Evolutionary conservation across 306 rosid species (phyloP), one percentile per base, ranked within the genome.

Genomic region (Lathyrus aphaca): DNA sequence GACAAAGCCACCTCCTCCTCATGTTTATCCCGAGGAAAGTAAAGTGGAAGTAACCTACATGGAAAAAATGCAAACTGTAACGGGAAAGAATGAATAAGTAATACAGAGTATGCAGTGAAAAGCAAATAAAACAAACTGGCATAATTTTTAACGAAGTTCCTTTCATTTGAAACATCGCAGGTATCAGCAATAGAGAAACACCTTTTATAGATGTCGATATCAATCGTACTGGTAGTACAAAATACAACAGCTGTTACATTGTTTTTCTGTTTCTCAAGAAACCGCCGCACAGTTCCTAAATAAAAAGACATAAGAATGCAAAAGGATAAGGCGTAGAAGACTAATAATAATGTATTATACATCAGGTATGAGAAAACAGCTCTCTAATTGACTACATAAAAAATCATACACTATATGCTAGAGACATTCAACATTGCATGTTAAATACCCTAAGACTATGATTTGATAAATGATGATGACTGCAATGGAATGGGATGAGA

Each of bases 121-220:
- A 54, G 44, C 51, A 55, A 68, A 38, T 6, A 38, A 65, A 39
- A 35, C 27, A 43, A 69, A 45, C 35, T 37, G 19, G 39, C 40
- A 43, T 8, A 56, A 62, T 46, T 59, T 44, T 23, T 51, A 23
- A 17, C 50, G 32, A 74, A 73, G 71, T 46, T 70, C 30, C 13
- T 51, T 40, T 56, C 71, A 57, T 66, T 64, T 69, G 71, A 69
- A 79, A 55, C 68, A 74, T 29, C 14, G 21, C 19, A 9, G 35
- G 17, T 56, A 67, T 42, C 62, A 59, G 57, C 53, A 17, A 59
- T 37, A 39, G 54, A 54, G 35, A 73, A 66, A 62, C 68, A 87
- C 99, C 99, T 91, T 83, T 94, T 94, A 73, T 94, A 94, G 73
- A 94, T 91, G 76, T 94, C 99, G 18, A 96, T 94, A 87, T 94